Percentiles rank a stretch among this genome's conserved stretches.
These are phyloP conservation scores for Carex littledalei DNA, from an alignment of 176 grass and related monocot species.

Conservation along the genomic window DNA sequence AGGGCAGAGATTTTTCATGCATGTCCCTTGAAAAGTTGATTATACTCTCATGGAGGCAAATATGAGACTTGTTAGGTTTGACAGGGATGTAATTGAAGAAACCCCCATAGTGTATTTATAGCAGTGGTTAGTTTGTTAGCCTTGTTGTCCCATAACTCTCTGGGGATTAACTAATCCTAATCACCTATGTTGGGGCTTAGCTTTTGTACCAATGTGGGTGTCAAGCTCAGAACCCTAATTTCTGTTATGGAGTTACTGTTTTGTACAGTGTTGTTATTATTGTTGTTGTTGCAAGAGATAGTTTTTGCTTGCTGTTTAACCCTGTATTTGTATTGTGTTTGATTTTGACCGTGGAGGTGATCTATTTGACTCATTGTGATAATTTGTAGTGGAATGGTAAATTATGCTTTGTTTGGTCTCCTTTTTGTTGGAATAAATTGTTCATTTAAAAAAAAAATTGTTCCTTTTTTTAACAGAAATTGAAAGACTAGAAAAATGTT, in stretches of 20 bases:
- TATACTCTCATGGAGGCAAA: conserved; percentile 7
- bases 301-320: conserved; percentile 12
- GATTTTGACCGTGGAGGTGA: background rate
- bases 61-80: conserved; percentile 13
- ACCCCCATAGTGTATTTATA: background rate
- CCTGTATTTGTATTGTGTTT: conserved; percentile 20
- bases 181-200: background rate
- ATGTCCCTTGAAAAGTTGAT: background rate
- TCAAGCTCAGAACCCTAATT: conserved; percentile 17
- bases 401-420: background rate
- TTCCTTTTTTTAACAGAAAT: no score
- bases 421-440: background rate
- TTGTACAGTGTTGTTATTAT: conserved; percentile 17
- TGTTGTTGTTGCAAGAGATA: conserved; percentile 11
- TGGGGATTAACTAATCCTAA: conserved; percentile 14
- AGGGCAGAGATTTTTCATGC: conserved; percentile 10
- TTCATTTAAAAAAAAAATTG: no score
- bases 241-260: conserved; percentile 20
- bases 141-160: conserved; percentile 22
- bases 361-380: conserved; percentile 13
- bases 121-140: conserved; percentile 27
- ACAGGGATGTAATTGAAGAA: conserved; percentile 25
- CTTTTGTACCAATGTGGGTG: background rate
- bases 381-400: conserved; percentile 19
- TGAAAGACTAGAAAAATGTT: no score